Evolutionary conservation across 306 rosid species (phyloP), one percentile per base, ranked within the genome.

Genomic region (Betula pendula): DNA sequence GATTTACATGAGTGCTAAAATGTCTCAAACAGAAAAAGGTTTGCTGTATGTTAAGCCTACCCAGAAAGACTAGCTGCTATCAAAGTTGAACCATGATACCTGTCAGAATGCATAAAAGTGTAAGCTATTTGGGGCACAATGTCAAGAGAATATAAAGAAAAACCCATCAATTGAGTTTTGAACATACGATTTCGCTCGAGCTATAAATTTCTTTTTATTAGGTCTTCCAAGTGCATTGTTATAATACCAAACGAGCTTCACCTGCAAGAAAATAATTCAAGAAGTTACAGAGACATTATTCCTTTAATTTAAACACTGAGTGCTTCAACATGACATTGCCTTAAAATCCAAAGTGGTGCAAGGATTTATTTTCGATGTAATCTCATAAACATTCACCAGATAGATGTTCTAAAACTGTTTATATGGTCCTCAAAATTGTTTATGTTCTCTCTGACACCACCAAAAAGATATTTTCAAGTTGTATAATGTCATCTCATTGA

Each of bases 171-270:
- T 80, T 70, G 75, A 83, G 84, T 53, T 74, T 70, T 71, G 79
- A 70, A 59, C 49, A 11, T 95, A 95, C 98, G 97, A 82, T 89
- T 92, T 95, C 35, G 76, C 29, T 71, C 98, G 96, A 74, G 97
- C 97, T 63, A 95, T 95, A 84, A 95, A 87, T 81, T 95, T 95
- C 87, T 95, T 95, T 76, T 95, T 95, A 70, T 88, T 52, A 56
- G 99, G 96, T 78, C 94, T 87, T 83, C 98, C 98, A 81, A 91
- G 98, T 24, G 99, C 96, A 75, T 95, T 95, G 86, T 88, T 87
- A 84, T 95, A 95, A 80, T 95, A 95, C 99, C 99, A 95, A 38
- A 91, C 97, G 84, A 95, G 86, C 85, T 95, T 95, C 80, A 95
- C 99, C 97, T 95, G 84, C 81, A 86, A 75, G 75, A 73, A 81